phyloP scores from a whole-genome alignment of 805 yeast genomes.

The Starmerella powellii region DNA sequence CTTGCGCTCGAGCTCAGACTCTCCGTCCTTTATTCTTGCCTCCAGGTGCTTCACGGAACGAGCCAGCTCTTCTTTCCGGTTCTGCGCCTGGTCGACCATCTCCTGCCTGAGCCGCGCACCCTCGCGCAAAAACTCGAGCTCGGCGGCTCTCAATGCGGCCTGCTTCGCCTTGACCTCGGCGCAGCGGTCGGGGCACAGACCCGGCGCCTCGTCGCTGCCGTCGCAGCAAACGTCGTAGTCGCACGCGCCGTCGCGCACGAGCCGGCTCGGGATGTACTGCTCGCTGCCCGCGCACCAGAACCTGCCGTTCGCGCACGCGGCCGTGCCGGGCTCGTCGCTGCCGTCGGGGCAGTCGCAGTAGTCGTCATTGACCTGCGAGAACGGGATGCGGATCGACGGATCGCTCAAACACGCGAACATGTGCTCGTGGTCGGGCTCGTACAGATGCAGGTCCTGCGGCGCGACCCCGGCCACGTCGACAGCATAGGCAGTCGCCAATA shows the following conservation, averaged over 20 bases:
- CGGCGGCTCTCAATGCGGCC: conserved; percentile 20
- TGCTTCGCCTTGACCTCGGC: conserved; percentile 37
- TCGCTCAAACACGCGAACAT: conserved; percentile 60
- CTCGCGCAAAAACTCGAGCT: conserved; percentile 13
- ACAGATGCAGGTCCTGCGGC: conserved; percentile 26
- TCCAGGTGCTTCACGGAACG: conserved; percentile 1
- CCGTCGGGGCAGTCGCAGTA: conserved; percentile 97
- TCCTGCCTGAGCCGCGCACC: conserved; percentile 32
- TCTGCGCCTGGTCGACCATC: conserved; percentile 26
- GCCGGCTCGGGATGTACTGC: conserved; percentile 47
- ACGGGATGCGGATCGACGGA: conserved; percentile 50
- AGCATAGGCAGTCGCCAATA: neutral
- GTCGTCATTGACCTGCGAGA: conserved; percentile 67
- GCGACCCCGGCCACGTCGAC: conserved; percentile 17
- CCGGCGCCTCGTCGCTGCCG: conserved; percentile 67
- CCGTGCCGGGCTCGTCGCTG: conserved; percentile 91
- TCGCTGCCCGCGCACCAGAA: conserved; percentile 72
- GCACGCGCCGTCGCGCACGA: conserved; percentile 82
- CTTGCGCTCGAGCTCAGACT: conserved; percentile 18
- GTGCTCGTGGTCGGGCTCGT: conserved; percentile 41
- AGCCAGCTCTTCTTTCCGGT: conserved; percentile 9
- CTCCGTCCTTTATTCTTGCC: neutral
- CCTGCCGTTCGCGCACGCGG: conserved; percentile 50
- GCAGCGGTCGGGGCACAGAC: conserved; percentile 48
- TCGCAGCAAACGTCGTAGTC: conserved; percentile 87